These are phyloP conservation scores for Gelatoporia subvermispora DNA, from an alignment of 768 basidiomycete species.

Conservation along the genomic window DNA sequence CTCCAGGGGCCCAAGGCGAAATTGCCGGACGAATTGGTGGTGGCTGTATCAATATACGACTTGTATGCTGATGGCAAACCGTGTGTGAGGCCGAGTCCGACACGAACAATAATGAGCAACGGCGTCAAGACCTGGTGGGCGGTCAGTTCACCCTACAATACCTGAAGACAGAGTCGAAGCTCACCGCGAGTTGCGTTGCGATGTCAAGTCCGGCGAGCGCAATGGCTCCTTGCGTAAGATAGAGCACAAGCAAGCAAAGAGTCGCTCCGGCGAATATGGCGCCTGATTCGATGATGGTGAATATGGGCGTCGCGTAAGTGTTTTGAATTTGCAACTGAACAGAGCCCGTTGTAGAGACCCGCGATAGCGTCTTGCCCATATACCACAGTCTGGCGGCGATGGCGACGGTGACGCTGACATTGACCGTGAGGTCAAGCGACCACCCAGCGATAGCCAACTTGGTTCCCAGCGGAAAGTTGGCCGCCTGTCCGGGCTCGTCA, in stretches of 20 bases:
- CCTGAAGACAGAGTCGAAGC: too few species aligned
- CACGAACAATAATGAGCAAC: slow-evolving; percentile 15
- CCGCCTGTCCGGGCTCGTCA: too few species aligned
- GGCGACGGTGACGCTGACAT: slow-evolving; percentile 17
- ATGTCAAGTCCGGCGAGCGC: slow-evolving; percentile 4
- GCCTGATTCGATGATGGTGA: slow-evolving; percentile 18
- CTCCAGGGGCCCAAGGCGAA: too few species aligned
- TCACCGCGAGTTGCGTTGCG: slow-evolving; percentile 13
- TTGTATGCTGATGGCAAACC: background rate
- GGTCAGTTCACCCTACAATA: too few species aligned
- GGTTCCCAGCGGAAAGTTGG: too few species aligned
- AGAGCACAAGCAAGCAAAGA: slow-evolving; percentile 8
- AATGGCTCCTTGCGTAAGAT: slow-evolving; percentile 3
- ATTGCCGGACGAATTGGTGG: too few species aligned
- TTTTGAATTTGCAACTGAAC: background rate
- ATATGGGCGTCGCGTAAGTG: slow-evolving; percentile 11
- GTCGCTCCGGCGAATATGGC: slow-evolving; percentile 11
- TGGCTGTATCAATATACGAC: too few species aligned
- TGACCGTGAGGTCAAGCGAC: slow-evolving; percentile 18
- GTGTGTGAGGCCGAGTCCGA: slow-evolving; percentile 9
- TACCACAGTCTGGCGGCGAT: slow-evolving; percentile 21
- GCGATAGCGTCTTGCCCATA: background rate
- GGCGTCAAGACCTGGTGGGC: slow-evolving; percentile 11
- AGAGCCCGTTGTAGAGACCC: background rate
- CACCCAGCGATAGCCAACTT: slow-evolving; percentile 6